A percentile compares a stretch with the other conserved stretches of the same genome.
phyloP scores from a whole-genome alignment of 768 basidiomycete species.

The Psilocybe subaeruginosa region DNA sequence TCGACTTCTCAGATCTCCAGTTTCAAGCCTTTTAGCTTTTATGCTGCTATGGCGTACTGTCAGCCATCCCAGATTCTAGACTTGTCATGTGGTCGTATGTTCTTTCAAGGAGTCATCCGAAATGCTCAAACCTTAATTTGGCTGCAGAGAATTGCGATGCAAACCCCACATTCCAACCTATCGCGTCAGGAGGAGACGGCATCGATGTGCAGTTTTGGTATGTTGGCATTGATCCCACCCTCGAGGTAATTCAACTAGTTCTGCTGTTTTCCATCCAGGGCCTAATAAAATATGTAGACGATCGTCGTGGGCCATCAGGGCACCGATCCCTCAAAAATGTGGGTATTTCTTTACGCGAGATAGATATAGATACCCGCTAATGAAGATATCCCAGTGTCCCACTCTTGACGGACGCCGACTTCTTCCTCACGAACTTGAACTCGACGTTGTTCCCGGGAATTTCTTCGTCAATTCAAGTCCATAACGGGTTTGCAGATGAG shows the following conservation, averaged over 20 bases:
- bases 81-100: constrained; percentile 55
- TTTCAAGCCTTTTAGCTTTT: constrained; percentile 52
- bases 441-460: constrained; percentile 47
- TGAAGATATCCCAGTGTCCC: constrained; percentile 30
- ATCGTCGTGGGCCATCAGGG: constrained; percentile 41
- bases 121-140: neutral
- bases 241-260: constrained; percentile 26
- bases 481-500: constrained; percentile 45
- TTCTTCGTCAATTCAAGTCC: constrained; percentile 39
- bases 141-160: constrained; percentile 45
- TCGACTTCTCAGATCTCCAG: constrained; percentile 40
- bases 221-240: constrained; percentile 42
- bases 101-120: neutral
- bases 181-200: constrained; percentile 55
- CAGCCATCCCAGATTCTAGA: constrained; percentile 39
- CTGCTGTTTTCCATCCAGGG: neutral
- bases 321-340: constrained; percentile 38
- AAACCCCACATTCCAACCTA: constrained; percentile 48
- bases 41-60: constrained; percentile 57
- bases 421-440: constrained; percentile 34
- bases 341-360: neutral
- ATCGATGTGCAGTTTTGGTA: constrained; percentile 45
- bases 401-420: constrained; percentile 39
- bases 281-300: constrained; percentile 20
- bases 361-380: neutral